Conservation (phyloP, 108 stramenopile species). For the Seminavis robusta region DNA sequence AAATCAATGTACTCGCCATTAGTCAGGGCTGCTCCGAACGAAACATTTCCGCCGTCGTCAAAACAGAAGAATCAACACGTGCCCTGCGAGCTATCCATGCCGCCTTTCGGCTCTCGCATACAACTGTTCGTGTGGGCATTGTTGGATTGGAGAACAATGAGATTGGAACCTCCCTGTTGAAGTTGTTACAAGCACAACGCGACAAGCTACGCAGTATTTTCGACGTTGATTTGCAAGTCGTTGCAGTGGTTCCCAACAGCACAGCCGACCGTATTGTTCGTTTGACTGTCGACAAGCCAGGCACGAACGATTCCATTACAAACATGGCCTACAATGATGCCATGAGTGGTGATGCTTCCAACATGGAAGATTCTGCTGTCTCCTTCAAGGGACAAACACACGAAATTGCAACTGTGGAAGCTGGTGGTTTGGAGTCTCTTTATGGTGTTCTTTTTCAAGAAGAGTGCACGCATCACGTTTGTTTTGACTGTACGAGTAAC, state of each 20-base stretch:
- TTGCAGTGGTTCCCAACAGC: slow-evolving; percentile 32
- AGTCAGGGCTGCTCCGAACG: slow-evolving; percentile 79
- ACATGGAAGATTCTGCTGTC: neutral
- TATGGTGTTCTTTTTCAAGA: slow-evolving; percentile 28
- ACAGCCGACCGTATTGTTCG: slow-evolving; percentile 20
- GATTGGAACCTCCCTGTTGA: slow-evolving; percentile 56
- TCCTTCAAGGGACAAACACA: slow-evolving; percentile 3
- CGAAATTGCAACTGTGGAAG: neutral
- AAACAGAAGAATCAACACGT: slow-evolving; percentile 53
- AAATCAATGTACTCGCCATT: slow-evolving; percentile 85
- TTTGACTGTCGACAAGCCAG: slow-evolving; percentile 27
- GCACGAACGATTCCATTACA: slow-evolving; percentile 51
- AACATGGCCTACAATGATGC: slow-evolving; percentile 13
- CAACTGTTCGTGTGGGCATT: slow-evolving; percentile 61
- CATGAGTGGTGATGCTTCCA: neutral
- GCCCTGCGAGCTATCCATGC: slow-evolving; percentile 86
- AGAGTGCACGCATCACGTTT: slow-evolving; percentile 49
- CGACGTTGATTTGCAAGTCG: slow-evolving; percentile 72
- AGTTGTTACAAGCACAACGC: slow-evolving; percentile 58
- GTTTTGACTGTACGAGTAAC: slow-evolving; percentile 73
- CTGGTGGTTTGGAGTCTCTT: slow-evolving; percentile 25
- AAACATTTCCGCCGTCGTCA: slow-evolving; percentile 83
- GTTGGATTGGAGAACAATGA: slow-evolving; percentile 62
- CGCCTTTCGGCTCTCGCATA: slow-evolving; percentile 73
- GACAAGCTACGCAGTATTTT: slow-evolving; percentile 40